Conservation (phyloP, 495 filamentous ascomycete genomes). For the Penicillium flavigenum region DNA sequence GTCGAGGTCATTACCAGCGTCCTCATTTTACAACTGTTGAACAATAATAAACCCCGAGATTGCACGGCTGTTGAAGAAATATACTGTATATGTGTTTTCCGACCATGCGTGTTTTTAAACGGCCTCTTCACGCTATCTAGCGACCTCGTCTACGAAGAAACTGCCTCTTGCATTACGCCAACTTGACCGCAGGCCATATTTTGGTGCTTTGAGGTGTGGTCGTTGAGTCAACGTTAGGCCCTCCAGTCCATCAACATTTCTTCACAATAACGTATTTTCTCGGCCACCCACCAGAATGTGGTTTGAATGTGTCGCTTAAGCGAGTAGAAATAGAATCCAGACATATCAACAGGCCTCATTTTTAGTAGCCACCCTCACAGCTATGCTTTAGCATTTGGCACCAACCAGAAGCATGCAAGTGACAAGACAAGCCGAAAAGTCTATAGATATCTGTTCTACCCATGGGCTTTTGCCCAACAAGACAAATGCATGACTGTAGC, state of each 20-base stretch:
- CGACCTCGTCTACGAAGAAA: neutral
- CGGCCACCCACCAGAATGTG: neutral
- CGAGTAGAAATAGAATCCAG: neutral
- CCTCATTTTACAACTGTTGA: too few species aligned
- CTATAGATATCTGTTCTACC: neutral
- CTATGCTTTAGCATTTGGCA: neutral
- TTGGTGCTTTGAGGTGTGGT: neutral
- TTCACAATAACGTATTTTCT: neutral
- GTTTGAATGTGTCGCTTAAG: neutral
- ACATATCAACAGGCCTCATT: neutral
- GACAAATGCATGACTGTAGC: neutral
- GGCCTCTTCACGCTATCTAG: neutral
- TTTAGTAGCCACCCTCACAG: neutral
- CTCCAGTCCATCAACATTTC: neutral
- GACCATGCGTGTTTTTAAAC: neutral
- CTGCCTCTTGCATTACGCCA: neutral
- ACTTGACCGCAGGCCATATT: neutral
- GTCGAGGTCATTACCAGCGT: too few species aligned
- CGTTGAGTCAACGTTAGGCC: conserved; percentile 2
- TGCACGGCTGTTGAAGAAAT: too few species aligned
- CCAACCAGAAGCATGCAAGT: conserved; percentile 2
- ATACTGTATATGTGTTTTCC: too few species aligned
- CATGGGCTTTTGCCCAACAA: neutral
- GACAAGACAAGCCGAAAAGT: neutral
- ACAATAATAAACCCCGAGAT: too few species aligned